Base-by-base conservation (phyloP, 139 green algal genomes). In the Ettlia oleoabundans region DNA sequence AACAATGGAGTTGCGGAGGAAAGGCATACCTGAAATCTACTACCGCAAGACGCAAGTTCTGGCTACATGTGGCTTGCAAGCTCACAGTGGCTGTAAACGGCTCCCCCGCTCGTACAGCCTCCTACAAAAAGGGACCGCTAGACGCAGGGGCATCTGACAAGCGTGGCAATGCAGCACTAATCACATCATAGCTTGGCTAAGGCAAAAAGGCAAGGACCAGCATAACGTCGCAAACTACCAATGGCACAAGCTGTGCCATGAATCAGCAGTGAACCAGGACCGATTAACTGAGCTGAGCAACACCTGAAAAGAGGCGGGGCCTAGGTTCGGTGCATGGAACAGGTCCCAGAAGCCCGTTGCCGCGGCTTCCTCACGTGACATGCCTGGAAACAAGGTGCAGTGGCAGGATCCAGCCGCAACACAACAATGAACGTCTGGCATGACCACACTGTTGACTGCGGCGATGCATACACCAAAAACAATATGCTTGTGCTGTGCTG, bases 311-410 rank as follows among this genome's bases (percentile, higher is more conserved):
- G 43, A 33, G 19, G 43, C 47, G 7, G 70, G 51, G 24, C 72
- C 51, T 35, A 52, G 21, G 0, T 35, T 33, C 18, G 37, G 72
- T 19, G 32, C 47, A 26, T 30, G 19, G 28, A 85, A 88, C 24
- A 88, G 40, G 21, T 88, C 84, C 84, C 84, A 88, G 37, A 88
- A 85, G 62, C 84, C 70, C 51, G 52, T 32, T 24, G 26, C 3
- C 0, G 41, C 63, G 40, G 70, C 68, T 40, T 78, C 52, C 1
- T 75, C n/a, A 1, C 43, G 40, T 4, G 63, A 37, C 13, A 87
- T 40, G 30, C 78, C 83, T 62, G 81, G 35, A 32, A 4, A 63
- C 13, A 24, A 38, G 3, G 21, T 5, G 38, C 66, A 55, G 66
- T 2, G 15, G 38, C 19, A 10, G 37, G 66, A 18, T 42, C 51